Evolutionary conservation across 352 stramenopile species (phyloP), one percentile per base, ranked within the genome.

Genomic region (Globisporangium camurandrum): DNA sequence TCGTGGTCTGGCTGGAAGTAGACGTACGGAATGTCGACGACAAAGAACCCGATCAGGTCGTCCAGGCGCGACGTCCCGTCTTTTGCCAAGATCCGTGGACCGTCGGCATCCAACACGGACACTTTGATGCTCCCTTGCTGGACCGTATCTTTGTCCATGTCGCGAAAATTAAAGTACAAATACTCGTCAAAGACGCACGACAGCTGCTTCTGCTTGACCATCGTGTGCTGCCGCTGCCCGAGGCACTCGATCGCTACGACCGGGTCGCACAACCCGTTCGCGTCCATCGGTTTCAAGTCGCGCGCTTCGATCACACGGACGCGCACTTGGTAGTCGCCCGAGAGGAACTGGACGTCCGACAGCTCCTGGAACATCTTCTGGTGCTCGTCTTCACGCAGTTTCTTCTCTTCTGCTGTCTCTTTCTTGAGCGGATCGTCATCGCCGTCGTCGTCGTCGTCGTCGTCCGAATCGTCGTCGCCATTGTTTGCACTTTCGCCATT

Each of bases 121-220:
- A 95, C 68, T 49, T 86, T 84, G 51, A 95, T 86, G 30, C 55
- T 84, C 36, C 75, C 72, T 47, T 82, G 70, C 54, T 93, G 69
- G 8, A 88, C 60, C 17, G 65, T 71, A 28, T 89, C 77, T 61
- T 80, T 86, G 57, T 90, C 77, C 7, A 95, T 17, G 38, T 90
- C 59, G 26, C 69, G 67, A 33, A 96, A 89, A 53, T 93, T 85
- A 60, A 97, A 95, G 49, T 91, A 91, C 23, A 96, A 67, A 16
- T 78, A 75, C 54, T 97, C 84, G 59, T 97, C 90, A 66, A 95
- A 96, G 3, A 97, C 82, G 36, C 73, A 90, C 24, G 72, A 91
- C 12, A 88, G 65, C 45, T 88, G 75, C 53, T 95, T 82, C 54
- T 88, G 68, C 69, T 94, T 84, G 49, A 93, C 71, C 38, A 77